These are phyloP conservation scores for Scytalidium lignicola DNA, from an alignment of 2,329 filamentous ascomycete genomes.

Conservation along the genomic window DNA sequence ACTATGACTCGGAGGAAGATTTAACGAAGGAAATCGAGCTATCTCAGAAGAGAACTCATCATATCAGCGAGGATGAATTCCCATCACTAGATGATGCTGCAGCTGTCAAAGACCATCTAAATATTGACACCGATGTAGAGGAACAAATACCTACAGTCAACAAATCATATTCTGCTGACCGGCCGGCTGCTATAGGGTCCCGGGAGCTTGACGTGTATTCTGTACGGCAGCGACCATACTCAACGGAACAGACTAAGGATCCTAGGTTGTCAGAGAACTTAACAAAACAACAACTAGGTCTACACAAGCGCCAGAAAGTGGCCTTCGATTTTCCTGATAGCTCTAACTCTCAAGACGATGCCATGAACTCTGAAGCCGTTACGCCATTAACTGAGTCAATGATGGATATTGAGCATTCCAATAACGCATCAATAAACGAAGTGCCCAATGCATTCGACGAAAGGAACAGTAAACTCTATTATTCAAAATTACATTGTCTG, in stretches of 20 bases:
- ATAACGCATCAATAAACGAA: too few species aligned
- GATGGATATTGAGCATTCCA: too few species aligned
- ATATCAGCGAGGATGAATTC: constrained; percentile 9
- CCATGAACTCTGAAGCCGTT: too few species aligned
- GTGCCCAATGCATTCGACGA: too few species aligned
- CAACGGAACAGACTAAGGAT: not conserved
- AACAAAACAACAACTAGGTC: too few species aligned
- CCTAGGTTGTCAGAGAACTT: too few species aligned
- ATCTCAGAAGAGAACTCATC: constrained; percentile 17
- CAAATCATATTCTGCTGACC: not conserved
- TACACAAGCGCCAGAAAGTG: constrained; percentile 4
- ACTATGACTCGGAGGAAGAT: constrained; percentile 52
- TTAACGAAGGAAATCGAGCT: constrained; percentile 27
- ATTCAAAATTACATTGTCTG: too few species aligned
- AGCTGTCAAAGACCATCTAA: not conserved
- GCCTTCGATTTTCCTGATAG: not conserved
- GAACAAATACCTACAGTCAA: not conserved
- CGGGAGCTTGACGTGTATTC: not conserved
- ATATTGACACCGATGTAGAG: not conserved
- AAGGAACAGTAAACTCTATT: too few species aligned
- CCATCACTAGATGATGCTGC: not conserved
- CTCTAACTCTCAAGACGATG: too few species aligned
- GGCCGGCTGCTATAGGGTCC: not conserved
- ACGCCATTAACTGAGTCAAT: too few species aligned
- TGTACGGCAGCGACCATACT: not conserved